A percentile compares a stretch with the other conserved stretches of the same genome.
These are phyloP conservation scores for Elaeagnus macrophylla DNA, from an alignment of 306 rosid species.

Conservation along the genomic window DNA sequence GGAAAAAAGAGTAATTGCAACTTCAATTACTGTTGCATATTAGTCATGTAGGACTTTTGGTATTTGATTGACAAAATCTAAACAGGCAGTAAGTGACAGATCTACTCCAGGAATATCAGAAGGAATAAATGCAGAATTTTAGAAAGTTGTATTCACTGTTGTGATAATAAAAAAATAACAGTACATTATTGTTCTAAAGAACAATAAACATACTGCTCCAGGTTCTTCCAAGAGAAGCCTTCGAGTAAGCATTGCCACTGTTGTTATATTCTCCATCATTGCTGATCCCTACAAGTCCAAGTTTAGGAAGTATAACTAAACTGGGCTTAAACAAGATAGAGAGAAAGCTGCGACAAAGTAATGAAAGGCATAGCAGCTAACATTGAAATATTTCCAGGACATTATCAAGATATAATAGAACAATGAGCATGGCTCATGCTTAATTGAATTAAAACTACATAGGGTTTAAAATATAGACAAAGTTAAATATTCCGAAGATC, in stretches of 20 bases:
- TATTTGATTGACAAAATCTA: not conserved
- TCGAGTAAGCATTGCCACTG: slow-evolving; percentile 88
- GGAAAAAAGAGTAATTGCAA: slow-evolving; percentile 15
- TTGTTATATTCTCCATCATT: slow-evolving; percentile 67
- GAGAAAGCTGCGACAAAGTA: slow-evolving; percentile 6
- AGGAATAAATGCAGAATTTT: slow-evolving; percentile 1
- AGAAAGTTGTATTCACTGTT: not conserved
- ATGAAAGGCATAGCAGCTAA: slow-evolving; percentile 6
- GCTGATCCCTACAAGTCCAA: slow-evolving; percentile 45
- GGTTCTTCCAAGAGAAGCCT: slow-evolving; percentile 96
- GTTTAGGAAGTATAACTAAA: slow-evolving; percentile 17
- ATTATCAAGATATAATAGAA: not conserved
- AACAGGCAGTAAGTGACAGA: not conserved
- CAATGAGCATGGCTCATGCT: slow-evolving; percentile 10
- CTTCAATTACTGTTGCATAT: slow-evolving; percentile 3
- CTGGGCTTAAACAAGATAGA: slow-evolving; percentile 17
- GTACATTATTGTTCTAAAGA: not conserved
- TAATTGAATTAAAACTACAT: not conserved
- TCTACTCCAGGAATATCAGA: not conserved
- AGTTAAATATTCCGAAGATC: no score
- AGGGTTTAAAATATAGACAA: no score
- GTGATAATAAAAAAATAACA: not conserved
- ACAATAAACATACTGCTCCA: slow-evolving; percentile 39
- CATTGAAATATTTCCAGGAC: slow-evolving; percentile 7
- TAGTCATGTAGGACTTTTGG: no score